Evolutionary conservation across 2,329 filamentous ascomycete genomes (phyloP), one percentile per base, ranked within the genome.

Genomic region (Venturia aucupariae): DNA sequence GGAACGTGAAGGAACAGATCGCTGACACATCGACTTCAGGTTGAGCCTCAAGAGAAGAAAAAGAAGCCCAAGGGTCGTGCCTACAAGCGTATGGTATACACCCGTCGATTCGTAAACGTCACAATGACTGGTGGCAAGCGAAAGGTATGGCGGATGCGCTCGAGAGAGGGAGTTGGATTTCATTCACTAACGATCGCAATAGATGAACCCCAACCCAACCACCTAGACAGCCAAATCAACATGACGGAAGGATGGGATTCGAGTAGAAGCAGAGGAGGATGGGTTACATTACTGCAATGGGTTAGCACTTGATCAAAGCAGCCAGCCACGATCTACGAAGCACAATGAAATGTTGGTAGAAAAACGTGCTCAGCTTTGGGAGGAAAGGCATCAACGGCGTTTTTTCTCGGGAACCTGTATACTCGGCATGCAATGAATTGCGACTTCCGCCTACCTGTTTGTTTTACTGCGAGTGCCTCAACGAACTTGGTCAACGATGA

Each of bases 101-200:
- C 91, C 74, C 90, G 93, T 79, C 92, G 93, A 76, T 97, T 97
- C 84, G 92, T 97, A 73, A 97, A 97, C 83, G 92, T 97, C 78
- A 94, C 90, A 76, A 86, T 96, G 82, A 95, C 92, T 71, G 92
- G 92, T 80, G 93, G 93, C 83, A 97, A 97, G 92, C 86, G 93
- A 81, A 97, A 97, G 91, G 91, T 94, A 80, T 76, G 82, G 70
- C n/a, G n/a, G 27, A 32, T 15, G 27, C 27, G 7, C 4, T 35
- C 7, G 3, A 22, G 11, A 5, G 27, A 64, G 17, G 3, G 32
- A 17, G 22, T 51, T 15, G n/a, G n/a, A n/a, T n/a, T n/a, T n/a
- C n/a, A n/a, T 46, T 46, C 0, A 19, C 22, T 60, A 61, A 60
- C 63, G n/a, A 22, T 46, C 7, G 39, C 22, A 17, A 55, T 69